Conservation (phyloP, 441 rosid species). For the Rhodomyrtus psidioides region DNA sequence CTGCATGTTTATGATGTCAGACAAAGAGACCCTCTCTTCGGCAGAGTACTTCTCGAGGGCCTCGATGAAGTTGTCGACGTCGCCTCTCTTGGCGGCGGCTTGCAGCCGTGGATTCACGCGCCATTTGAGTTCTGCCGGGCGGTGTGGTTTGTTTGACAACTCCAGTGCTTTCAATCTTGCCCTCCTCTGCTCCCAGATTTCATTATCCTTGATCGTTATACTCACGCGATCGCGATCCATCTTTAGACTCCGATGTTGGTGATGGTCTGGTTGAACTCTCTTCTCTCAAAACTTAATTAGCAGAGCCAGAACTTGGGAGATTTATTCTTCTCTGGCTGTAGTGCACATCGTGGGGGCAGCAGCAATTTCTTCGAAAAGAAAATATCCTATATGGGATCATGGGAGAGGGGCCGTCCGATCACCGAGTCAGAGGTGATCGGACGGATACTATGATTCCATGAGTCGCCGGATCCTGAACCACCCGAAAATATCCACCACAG, state of each 20-base stretch:
- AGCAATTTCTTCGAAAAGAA: too few species aligned
- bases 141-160: not conserved
- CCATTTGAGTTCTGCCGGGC: not conserved
- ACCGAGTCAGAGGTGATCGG: too few species aligned
- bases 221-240: not conserved
- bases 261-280: too few species aligned
- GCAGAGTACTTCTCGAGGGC: not conserved
- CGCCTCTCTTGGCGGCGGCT: not conserved
- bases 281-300: too few species aligned
- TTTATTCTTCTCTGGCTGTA: too few species aligned
- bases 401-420: too few species aligned
- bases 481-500: too few species aligned
- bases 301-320: too few species aligned
- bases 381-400: too few species aligned
- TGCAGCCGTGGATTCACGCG: not conserved
- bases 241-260: not conserved
- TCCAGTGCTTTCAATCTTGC: not conserved
- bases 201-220: not conserved
- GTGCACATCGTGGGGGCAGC: too few species aligned
- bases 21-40: not conserved
- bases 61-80: not conserved
- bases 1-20: not conserved
- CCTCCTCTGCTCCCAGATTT: not conserved
- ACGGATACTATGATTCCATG: too few species aligned
- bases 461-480: too few species aligned